Percentiles rank a stretch among this genome's conserved stretches.
These are phyloP conservation scores for Microdochium paspali DNA, from an alignment of 2,329 filamentous ascomycete species.

Conservation along the genomic window DNA sequence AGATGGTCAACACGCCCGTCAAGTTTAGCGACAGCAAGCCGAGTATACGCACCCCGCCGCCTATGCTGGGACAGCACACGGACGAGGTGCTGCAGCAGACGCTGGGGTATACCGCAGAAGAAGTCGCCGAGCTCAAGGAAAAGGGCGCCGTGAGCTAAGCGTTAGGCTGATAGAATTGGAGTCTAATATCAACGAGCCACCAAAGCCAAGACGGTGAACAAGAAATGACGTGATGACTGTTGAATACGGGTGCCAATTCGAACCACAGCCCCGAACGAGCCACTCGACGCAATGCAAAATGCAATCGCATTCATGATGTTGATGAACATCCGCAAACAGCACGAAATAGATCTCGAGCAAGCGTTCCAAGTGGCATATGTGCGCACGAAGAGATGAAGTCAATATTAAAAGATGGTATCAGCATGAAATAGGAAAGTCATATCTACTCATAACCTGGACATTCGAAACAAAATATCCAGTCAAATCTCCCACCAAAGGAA, in stretches of 20 bases:
- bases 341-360: too few relatives aligned
- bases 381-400: too few relatives aligned
- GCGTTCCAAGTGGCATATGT: too few relatives aligned
- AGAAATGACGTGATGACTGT: too few relatives aligned
- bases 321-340: too few relatives aligned
- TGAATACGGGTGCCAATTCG: too few relatives aligned
- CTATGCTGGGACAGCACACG: conserved; percentile 80
- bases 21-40: conserved; percentile 84
- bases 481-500: too few relatives aligned
- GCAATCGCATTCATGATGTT: too few relatives aligned
- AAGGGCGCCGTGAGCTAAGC: conserved; percentile 54
- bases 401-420: too few relatives aligned
- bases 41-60: conserved; percentile 67
- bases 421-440: background rate
- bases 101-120: conserved; percentile 46
- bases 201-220: too few relatives aligned
- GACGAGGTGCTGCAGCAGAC: conserved; percentile 61
- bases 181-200: background rate
- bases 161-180: background rate
- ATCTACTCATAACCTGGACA: background rate
- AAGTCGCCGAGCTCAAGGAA: conserved; percentile 53
- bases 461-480: background rate
- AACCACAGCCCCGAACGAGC: too few relatives aligned
- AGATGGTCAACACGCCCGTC: conserved; percentile 86
- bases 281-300: too few relatives aligned